phyloP scores from a whole-genome alignment of 2,329 filamentous ascomycete species.

The Arthroderma sp. region DNA sequence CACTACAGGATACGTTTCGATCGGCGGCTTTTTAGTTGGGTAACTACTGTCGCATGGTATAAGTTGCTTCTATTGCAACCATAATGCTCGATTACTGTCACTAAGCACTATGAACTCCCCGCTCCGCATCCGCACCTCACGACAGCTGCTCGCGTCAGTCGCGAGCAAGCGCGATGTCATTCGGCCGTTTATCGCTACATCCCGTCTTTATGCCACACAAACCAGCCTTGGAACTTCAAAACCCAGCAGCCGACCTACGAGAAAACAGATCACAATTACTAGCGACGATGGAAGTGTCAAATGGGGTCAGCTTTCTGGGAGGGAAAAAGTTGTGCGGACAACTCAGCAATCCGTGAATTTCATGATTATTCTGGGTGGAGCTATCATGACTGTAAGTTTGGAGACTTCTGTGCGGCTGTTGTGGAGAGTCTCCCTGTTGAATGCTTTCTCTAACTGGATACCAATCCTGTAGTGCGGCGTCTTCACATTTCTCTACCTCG shows the following conservation, averaged over 20 bases:
- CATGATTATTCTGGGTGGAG: conserved; percentile 58
- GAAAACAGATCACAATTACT: conserved; percentile 64
- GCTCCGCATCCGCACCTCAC: too few species aligned
- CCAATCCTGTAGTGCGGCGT: conserved; percentile 54
- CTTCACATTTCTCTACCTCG: conserved; percentile 61
- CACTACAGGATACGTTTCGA: too few species aligned
- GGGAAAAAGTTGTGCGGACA: conserved; percentile 70
- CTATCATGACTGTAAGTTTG: conserved; percentile 56
- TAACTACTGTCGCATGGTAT: too few species aligned
- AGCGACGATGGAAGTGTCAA: conserved; percentile 73
- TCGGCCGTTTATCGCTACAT: neutral
- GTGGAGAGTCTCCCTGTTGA: neutral
- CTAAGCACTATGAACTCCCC: too few species aligned
- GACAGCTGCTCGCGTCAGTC: too few species aligned
- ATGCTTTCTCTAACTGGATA: neutral
- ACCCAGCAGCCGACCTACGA: conserved; percentile 34
- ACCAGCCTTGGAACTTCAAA: conserved; percentile 28
- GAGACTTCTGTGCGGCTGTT: neutral
- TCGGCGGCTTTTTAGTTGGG: too few species aligned
- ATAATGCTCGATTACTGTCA: too few species aligned
- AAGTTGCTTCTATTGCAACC: too few species aligned
- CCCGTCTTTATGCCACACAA: conserved; percentile 44
- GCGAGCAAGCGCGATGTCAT: too few species aligned
- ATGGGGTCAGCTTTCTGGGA: conserved; percentile 62
- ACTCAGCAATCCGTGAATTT: conserved; percentile 89